These are phyloP conservation scores for Exsudoporus floridanus DNA, from an alignment of 1,284 basidiomycete genomes.

Conservation along the genomic window DNA sequence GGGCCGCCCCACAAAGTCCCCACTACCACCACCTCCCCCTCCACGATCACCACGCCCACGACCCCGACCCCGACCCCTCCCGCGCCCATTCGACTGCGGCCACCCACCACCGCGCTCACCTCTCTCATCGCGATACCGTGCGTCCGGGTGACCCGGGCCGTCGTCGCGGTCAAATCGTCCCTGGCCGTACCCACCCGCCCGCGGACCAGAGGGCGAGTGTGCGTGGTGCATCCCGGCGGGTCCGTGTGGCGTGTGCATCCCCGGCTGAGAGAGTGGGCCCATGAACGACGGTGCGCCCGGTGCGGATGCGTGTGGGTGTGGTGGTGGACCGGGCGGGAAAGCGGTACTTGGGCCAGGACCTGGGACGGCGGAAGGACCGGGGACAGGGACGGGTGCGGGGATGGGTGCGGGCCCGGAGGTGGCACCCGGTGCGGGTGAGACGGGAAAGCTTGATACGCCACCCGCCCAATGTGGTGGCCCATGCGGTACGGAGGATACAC, in stretches of 20 bases:
- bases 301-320: background rate
- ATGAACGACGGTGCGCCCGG: constrained; percentile 17
- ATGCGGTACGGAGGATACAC: constrained; percentile 8
- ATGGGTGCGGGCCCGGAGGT: background rate
- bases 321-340: constrained; percentile 15
- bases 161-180: constrained; percentile 32
- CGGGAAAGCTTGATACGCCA: constrained; percentile 18
- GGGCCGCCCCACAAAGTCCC: constrained; percentile 39
- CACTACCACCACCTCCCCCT: constrained; percentile 39
- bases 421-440: constrained; percentile 2
- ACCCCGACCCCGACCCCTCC: constrained; percentile 37
- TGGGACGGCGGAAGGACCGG: background rate
- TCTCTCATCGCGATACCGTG: constrained; percentile 28
- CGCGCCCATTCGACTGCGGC: constrained; percentile 30
- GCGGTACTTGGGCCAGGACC: constrained; percentile 4
- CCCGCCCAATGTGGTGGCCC: constrained; percentile 25
- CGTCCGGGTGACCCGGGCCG: constrained; percentile 17
- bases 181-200: constrained; percentile 18
- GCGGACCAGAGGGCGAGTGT: constrained; percentile 26
- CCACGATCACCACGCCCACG: constrained; percentile 27
- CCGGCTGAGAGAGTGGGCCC: constrained; percentile 21
- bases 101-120: constrained; percentile 26
- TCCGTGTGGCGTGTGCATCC: constrained; percentile 17
- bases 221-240: constrained; percentile 18
- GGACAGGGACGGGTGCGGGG: background rate